These are phyloP conservation scores for Ophiocordyceps camponoti-rufipedis DNA, from an alignment of 2,329 filamentous ascomycete genomes.

Conservation along the genomic window DNA sequence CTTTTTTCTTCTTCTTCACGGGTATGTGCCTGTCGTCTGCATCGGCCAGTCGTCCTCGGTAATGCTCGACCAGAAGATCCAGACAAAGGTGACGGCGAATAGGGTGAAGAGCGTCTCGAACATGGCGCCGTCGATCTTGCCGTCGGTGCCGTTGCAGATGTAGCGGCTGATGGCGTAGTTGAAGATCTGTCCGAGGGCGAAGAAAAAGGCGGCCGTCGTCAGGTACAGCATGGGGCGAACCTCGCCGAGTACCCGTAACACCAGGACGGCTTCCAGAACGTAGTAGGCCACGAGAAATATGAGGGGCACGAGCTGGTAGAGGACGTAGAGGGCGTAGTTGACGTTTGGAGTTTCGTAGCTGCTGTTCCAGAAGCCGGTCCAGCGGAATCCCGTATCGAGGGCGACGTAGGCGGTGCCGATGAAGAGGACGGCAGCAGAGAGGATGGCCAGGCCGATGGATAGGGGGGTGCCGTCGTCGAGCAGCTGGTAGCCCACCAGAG, in stretches of 20 bases:
- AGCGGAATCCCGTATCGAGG: constrained; percentile 76
- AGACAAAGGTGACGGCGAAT: constrained; percentile 63
- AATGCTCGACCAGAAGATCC: constrained; percentile 97
- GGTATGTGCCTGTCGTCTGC: constrained; percentile 24
- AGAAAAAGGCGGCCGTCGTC: constrained; percentile 53
- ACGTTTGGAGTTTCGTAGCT: constrained; percentile 43
- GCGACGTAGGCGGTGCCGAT: constrained; percentile 90
- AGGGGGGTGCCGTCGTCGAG: constrained; percentile 82
- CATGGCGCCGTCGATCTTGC: constrained; percentile 80
- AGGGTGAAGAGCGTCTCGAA: constrained; percentile 92
- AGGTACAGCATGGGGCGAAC: constrained; percentile 86
- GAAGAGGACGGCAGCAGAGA: constrained; percentile 55
- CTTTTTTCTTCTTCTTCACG: constrained; percentile 6
- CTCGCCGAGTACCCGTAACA: constrained; percentile 75
- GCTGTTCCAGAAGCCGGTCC: constrained; percentile 60
- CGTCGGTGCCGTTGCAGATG: constrained; percentile 66
- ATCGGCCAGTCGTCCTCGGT: constrained; percentile 96
- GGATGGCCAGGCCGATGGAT: constrained; percentile 57
- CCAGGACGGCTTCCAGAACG: constrained; percentile 65
- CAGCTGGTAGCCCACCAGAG: constrained; percentile 79
- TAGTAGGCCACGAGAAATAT: constrained; percentile 82
- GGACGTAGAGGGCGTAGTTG: constrained; percentile 75
- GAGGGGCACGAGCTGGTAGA: constrained; percentile 81
- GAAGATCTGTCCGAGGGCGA: constrained; percentile 87
- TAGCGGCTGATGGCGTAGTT: constrained; percentile 85